A percentile compares a stretch with the other conserved stretches of the same genome.
These are phyloP conservation scores for Ceratobasidium sp. DNA, from an alignment of 1,284 basidiomycete genomes.

Conservation along the genomic window DNA sequence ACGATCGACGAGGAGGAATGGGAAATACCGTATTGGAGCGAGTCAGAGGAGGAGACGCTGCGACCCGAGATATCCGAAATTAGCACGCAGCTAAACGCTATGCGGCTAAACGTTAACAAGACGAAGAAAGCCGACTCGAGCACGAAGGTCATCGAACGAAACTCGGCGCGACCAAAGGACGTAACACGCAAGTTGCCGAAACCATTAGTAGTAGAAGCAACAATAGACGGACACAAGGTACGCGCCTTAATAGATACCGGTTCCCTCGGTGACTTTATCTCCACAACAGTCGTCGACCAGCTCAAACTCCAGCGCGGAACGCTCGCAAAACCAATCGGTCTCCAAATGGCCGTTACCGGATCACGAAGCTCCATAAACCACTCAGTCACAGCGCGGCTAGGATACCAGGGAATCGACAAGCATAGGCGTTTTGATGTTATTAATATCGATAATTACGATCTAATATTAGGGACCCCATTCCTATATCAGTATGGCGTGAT, in stretches of 20 bases:
- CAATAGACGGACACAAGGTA: no score
- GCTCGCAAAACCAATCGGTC: constrained; percentile 19
- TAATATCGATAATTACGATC: constrained; percentile 49
- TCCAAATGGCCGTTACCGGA: constrained; percentile 32
- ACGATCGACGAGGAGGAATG: no score
- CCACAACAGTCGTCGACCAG: constrained; percentile 53
- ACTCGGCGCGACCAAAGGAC: no score
- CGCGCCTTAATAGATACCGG: constrained; percentile 52
- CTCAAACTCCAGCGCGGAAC: constrained; percentile 49
- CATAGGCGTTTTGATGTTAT: constrained; percentile 23
- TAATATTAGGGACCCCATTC: constrained; percentile 53
- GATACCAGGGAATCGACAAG: constrained; percentile 22
- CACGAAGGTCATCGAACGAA: no score
- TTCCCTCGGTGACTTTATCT: constrained; percentile 55
- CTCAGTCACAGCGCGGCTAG: not conserved
- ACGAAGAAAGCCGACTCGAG: no score
- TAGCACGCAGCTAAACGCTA: no score
- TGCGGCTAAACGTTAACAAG: no score
- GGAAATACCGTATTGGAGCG: no score
- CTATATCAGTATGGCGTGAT: constrained; percentile 49
- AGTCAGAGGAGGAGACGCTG: no score
- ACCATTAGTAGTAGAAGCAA: no score
- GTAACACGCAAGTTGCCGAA: no score
- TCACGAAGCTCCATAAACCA: constrained; percentile 23
- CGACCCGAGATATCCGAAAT: no score